Evolutionary conservation across 768 basidiomycete species (phyloP).

Genomic region (Leccinum truebloodii): DNA sequence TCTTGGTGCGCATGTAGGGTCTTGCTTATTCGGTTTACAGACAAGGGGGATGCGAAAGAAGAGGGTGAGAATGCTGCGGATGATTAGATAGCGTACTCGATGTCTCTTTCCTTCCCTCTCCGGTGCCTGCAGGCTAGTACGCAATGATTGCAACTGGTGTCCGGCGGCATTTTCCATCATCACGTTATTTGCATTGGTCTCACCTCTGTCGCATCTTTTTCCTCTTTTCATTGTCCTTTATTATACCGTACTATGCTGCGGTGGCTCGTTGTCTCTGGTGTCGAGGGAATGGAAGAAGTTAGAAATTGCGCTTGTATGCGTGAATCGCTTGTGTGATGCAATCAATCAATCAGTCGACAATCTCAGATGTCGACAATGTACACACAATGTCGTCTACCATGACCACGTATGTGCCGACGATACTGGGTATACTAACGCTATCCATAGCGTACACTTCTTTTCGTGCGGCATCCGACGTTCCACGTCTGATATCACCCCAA

Average conservation of each 20-base stretch:
- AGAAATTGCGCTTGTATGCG: conserved; percentile 18
- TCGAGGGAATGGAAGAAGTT: conserved; percentile 36
- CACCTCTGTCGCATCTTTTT: conserved; percentile 34
- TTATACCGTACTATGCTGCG: conserved; percentile 39
- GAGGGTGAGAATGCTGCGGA: conserved; percentile 66
- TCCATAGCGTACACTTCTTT: conserved; percentile 42
- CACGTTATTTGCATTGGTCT: conserved; percentile 35
- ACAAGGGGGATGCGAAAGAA: conserved; percentile 75
- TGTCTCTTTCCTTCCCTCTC: conserved; percentile 13
- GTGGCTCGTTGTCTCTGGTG: conserved; percentile 33
- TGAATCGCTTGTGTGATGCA: background rate
- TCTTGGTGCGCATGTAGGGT: conserved; percentile 19
- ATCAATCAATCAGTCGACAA: background rate
- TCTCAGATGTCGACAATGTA: background rate
- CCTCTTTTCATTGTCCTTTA: conserved; percentile 32
- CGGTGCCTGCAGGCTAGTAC: conserved; percentile 19
- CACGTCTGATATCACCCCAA: conserved; percentile 68
- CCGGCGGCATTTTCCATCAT: conserved; percentile 20
- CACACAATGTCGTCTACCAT: conserved; percentile 3
- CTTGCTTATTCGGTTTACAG: conserved; percentile 38
- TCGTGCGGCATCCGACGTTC: conserved; percentile 45
- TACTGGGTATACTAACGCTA: conserved; percentile 37
- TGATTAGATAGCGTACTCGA: conserved; percentile 47
- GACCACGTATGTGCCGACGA: conserved; percentile 11
- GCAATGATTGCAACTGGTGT: conserved; percentile 14